Base-by-base conservation (phyloP, 164 flowering plant genomes). In the Dillenia suffruticosa region DNA sequence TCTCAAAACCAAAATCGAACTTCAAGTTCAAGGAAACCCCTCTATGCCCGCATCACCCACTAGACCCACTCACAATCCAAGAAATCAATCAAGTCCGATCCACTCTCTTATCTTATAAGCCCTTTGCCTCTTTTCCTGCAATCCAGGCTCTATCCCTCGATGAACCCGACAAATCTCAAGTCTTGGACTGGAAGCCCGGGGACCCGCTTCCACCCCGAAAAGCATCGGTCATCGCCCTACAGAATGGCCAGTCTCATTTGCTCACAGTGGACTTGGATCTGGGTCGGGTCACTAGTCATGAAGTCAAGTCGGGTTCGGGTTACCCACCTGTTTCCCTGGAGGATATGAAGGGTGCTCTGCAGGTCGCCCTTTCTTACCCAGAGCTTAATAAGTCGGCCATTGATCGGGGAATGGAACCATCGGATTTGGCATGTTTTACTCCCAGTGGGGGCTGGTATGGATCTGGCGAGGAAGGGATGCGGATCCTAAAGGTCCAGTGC, bases 361-460 rank as follows among this genome's bases (percentile, higher is more conserved):
- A 44, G 5, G 67, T 62, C 7, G 63, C 82, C 0, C 52, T 80
- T 2, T 7, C 66, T 0, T 58, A 58, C 32, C n/a, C 44, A 0
- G 76, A 66, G 14, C 72, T 84, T 63, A 82, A 76, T 26, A 54
- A 57, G 9, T 56, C 79, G 0, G 50, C 79, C 57, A 3, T 40
- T 1, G 70, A 69, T 2, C 67, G 85, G 0, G 87, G 89, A 0
- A 68, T 82, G 8, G 44, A 53, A 1, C 24, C 73, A 0, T 57
- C 72, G 0, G 78, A 80, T 53, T 5, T 77, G 19, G 40, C 57
- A 1, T 84, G 89, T 59, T n/a, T 72, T 10, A 13, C 82, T 0
- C 75, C 72, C 0, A 69, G 85, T 0, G 8, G 75, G 0, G 91
- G 91, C 0, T 86, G 91, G 91, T 86, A 56, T 54, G 88, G 91